Evolutionary conservation across 2,329 filamentous ascomycete genomes (phyloP).

Genomic region (Xylaria polymorpha): DNA sequence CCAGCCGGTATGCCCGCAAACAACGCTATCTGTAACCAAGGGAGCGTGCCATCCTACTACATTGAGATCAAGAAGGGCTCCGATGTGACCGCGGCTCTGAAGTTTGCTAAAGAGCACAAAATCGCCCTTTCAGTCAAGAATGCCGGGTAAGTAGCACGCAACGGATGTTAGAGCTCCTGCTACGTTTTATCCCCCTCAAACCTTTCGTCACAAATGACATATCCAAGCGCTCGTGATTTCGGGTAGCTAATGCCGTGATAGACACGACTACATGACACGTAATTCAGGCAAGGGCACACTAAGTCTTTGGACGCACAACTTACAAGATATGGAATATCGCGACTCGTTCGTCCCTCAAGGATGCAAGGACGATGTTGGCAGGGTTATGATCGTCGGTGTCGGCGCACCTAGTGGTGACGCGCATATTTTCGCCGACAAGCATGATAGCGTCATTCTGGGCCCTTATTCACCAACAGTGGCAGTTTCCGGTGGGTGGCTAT

Average conservation of each 20-base stretch:
- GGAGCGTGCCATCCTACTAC: constrained; percentile 44
- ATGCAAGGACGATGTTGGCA: constrained; percentile 33
- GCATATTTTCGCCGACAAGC: constrained; percentile 36
- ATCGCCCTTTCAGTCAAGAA: constrained; percentile 45
- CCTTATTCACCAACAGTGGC: constrained; percentile 38
- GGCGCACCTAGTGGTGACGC: constrained; percentile 35
- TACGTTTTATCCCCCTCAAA: background rate
- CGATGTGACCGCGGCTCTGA: constrained; percentile 43
- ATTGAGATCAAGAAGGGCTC: constrained; percentile 40
- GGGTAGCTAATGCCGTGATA: constrained; percentile 25
- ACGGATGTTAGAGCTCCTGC: background rate
- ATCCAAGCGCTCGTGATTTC: background rate
- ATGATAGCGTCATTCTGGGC: constrained; percentile 38
- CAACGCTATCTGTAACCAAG: constrained; percentile 44
- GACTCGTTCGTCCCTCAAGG: constrained; percentile 35
- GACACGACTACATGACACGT: constrained; percentile 40
- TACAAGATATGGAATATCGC: constrained; percentile 35
- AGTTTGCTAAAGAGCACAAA: constrained; percentile 43
- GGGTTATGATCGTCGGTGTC: constrained; percentile 35
- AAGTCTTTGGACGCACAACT: constrained; percentile 41
- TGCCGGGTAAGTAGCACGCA: constrained; percentile 33
- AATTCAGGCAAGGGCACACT: constrained; percentile 38
- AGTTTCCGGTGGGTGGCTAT: constrained; percentile 37
- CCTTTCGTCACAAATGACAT: background rate
- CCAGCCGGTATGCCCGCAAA: constrained; percentile 40